These are phyloP conservation scores for Voacanga thouarsii DNA, from an alignment of 257 asterid species.

Conservation along the genomic window DNA sequence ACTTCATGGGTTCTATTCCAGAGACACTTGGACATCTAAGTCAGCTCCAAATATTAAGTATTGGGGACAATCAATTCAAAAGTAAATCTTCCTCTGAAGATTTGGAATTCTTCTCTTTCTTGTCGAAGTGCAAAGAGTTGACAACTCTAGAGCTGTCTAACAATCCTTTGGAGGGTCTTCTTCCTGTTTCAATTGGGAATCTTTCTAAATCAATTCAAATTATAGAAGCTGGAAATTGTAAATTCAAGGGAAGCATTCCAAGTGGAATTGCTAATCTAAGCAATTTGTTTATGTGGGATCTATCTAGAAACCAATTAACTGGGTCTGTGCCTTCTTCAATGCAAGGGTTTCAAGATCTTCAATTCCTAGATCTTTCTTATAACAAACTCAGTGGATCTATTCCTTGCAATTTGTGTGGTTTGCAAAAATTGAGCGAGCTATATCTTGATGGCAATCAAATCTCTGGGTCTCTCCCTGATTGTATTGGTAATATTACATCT, in stretches of 20 bases:
- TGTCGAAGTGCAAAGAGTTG: slow-evolving; percentile 3
- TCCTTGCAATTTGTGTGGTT: background rate
- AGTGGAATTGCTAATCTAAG: background rate
- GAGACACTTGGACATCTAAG: too few relatives aligned
- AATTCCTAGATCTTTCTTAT: background rate
- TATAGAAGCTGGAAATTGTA: background rate
- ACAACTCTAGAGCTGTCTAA: background rate
- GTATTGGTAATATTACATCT: background rate
- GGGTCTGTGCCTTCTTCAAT: background rate
- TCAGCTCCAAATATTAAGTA: too few relatives aligned
- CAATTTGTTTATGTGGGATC: background rate
- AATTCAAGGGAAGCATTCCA: background rate
- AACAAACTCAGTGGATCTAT: background rate
- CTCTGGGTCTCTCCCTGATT: background rate
- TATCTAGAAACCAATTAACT: background rate
- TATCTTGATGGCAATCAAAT: background rate
- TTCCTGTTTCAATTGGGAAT: background rate
- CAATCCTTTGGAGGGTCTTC: background rate
- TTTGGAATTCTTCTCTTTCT: slow-evolving; percentile 8
- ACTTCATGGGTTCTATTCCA: too few relatives aligned
- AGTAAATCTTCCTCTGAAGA: slow-evolving; percentile 2
- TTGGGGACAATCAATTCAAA: slow-evolving; percentile 16
- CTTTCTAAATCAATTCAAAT: background rate
- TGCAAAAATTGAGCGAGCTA: slow-evolving; percentile 5
- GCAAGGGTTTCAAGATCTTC: background rate